Conservation (phyloP, 306 rosid species). For the Medicago ruthenica region DNA sequence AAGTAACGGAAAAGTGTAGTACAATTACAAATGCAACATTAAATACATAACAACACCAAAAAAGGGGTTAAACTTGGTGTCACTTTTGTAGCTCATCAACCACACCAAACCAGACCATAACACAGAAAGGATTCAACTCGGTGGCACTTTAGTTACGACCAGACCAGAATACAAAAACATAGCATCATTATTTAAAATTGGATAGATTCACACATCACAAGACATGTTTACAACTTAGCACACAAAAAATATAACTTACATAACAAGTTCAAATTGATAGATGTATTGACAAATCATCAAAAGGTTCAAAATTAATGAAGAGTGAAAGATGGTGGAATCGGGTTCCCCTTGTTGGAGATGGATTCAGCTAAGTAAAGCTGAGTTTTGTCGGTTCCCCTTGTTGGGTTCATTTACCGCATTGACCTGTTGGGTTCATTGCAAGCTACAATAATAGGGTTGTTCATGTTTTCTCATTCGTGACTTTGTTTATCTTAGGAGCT, state of each 20-base stretch:
- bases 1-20: constrained; percentile 5
- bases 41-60: constrained; percentile 30
- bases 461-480: not conserved
- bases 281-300: not conserved
- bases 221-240: not conserved
- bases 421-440: too few relatives aligned
- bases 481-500: not conserved
- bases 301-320: not conserved
- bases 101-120: not conserved
- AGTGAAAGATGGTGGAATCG: not conserved
- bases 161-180: not conserved
- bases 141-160: not conserved
- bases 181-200: not conserved
- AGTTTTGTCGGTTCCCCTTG: not conserved
- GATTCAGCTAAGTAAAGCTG: not conserved
- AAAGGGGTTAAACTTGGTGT: not conserved
- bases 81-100: not conserved
- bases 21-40: constrained; percentile 16
- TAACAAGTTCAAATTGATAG: not conserved
- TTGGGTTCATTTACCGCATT: too few relatives aligned
- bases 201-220: not conserved
- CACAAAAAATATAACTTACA: not conserved
- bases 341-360: not conserved
- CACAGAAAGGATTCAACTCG: not conserved
- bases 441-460: not conserved